phyloP scores from a whole-genome alignment of 225 moss, liverwort and hornwort genomes.

The Bryoerythrophyllum caledonicum region DNA sequence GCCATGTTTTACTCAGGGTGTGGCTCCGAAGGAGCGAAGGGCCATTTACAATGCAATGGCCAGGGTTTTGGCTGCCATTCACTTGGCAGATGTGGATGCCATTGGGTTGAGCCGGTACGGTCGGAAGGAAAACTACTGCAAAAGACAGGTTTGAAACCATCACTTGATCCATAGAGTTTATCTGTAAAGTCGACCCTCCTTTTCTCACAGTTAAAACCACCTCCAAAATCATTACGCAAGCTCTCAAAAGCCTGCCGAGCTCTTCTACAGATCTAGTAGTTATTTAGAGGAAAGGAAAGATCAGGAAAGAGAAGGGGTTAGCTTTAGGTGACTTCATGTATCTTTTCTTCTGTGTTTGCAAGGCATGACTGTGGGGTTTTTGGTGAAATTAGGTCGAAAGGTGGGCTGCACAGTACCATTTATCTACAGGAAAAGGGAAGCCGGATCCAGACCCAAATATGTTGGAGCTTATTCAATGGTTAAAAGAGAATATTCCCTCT shows the following conservation, averaged over 20 bases:
- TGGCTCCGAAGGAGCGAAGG: slow-evolving; percentile 64
- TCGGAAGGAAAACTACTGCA: slow-evolving; percentile 82
- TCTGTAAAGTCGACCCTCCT: no score
- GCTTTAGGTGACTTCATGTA: no score
- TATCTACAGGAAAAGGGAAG: slow-evolving; percentile 80
- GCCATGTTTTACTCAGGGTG: slow-evolving; percentile 51
- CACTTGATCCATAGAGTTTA: background rate
- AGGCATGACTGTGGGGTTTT: background rate
- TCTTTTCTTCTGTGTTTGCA: no score
- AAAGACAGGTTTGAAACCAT: slow-evolving; percentile 70
- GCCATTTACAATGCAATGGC: slow-evolving; percentile 79
- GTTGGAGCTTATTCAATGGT: slow-evolving; percentile 75
- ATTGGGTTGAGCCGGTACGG: slow-evolving; percentile 83
- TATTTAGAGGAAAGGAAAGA: no score
- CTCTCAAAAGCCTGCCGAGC: no score
- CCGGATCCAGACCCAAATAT: slow-evolving; percentile 80
- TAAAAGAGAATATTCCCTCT: slow-evolving; percentile 71
- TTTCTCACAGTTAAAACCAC: no score
- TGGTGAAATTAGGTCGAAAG: slow-evolving; percentile 70
- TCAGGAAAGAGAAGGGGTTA: no score
- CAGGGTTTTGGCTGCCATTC: slow-evolving; percentile 78
- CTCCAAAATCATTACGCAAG: no score
- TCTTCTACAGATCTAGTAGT: no score
- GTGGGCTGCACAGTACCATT: slow-evolving; percentile 87
- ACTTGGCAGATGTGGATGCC: slow-evolving; percentile 77